Evolutionary conservation across 139 green algal genomes (phyloP).

Genomic region (Picocystis salinarum): DNA sequence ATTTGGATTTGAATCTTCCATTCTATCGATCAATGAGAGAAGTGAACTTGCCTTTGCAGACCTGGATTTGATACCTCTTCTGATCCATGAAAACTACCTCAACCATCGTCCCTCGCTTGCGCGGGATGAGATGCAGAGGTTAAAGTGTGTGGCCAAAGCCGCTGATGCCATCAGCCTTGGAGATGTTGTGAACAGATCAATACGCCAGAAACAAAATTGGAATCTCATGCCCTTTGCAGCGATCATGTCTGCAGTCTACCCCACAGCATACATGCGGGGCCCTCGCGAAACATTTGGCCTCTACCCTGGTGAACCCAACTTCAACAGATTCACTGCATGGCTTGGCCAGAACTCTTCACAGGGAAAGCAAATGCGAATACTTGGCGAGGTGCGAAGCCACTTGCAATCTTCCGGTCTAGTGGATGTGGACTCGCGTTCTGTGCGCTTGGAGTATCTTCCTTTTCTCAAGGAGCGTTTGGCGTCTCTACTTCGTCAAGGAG

Average conservation of each 20-base stretch:
- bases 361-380: conserved; percentile 71
- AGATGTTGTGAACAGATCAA: conserved; percentile 51
- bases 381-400: conserved; percentile 66
- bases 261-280: conserved; percentile 53
- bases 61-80: conserved; percentile 72
- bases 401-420: conserved; percentile 41
- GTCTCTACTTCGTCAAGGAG: conserved; percentile 22
- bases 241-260: conserved; percentile 45
- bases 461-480: conserved; percentile 34
- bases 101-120: conserved; percentile 55
- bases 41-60: conserved; percentile 67
- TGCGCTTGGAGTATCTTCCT: conserved; percentile 59
- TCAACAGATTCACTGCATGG: conserved; percentile 74
- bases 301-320: conserved; percentile 29
- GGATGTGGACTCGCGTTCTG: conserved; percentile 13
- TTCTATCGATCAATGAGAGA: conserved; percentile 23
- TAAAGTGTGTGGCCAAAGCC: conserved; percentile 62
- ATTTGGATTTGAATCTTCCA: conserved; percentile 19
- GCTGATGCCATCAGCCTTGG: conserved; percentile 61
- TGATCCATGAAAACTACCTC: conserved; percentile 91
- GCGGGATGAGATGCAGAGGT: conserved; percentile 16
- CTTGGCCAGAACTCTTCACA: conserved; percentile 65
- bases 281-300: conserved; percentile 36
- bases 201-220: conserved; percentile 55
- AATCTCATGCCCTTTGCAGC: conserved; percentile 40